Percentiles rank a stretch among this genome's conserved stretches.
Evolutionary conservation across 129 eudicot species (phyloP).

Genomic region (Dittrichia graveolens): DNA sequence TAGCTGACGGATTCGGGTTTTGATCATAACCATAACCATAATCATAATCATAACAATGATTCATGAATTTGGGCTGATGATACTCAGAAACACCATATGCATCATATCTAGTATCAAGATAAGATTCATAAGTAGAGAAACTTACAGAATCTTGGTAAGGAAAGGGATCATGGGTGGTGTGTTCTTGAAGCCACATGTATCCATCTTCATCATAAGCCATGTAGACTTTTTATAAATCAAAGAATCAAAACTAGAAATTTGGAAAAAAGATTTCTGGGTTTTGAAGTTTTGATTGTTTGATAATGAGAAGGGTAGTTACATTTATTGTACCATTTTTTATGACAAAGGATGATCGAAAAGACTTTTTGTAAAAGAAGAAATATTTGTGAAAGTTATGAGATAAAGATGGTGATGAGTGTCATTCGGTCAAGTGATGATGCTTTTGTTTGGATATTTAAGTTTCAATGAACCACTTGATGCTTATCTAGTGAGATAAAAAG

Average conservation of each 20-base stretch:
- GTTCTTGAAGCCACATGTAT: slow-evolving; percentile 42
- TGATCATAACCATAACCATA: slow-evolving; percentile 14
- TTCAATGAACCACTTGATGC: slow-evolving; percentile 41
- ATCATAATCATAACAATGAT: not conserved
- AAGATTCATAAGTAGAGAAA: slow-evolving; percentile 26
- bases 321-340: not conserved
- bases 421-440: slow-evolving; percentile 19
- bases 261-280: not conserved
- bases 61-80: slow-evolving; percentile 21
- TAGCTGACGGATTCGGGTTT: not conserved
- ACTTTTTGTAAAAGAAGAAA: no score
- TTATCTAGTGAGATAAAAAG: slow-evolving; percentile 38
- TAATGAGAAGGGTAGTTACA: not conserved
- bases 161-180: slow-evolving; percentile 26
- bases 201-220: slow-evolving; percentile 61
- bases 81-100: slow-evolving; percentile 25
- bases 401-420: slow-evolving; percentile 12
- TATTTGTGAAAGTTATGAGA: slow-evolving; percentile 4
- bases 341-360: not conserved
- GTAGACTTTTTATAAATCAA: not conserved
- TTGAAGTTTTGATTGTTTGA: slow-evolving; percentile 13
- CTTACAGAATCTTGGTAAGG: slow-evolving; percentile 35
- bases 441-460: slow-evolving; percentile 20
- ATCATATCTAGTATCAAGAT: slow-evolving; percentile 23
- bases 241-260: slow-evolving; percentile 9